phyloP scores from a whole-genome alignment of 2,329 filamentous ascomycete species.

The Fusarium citri region DNA sequence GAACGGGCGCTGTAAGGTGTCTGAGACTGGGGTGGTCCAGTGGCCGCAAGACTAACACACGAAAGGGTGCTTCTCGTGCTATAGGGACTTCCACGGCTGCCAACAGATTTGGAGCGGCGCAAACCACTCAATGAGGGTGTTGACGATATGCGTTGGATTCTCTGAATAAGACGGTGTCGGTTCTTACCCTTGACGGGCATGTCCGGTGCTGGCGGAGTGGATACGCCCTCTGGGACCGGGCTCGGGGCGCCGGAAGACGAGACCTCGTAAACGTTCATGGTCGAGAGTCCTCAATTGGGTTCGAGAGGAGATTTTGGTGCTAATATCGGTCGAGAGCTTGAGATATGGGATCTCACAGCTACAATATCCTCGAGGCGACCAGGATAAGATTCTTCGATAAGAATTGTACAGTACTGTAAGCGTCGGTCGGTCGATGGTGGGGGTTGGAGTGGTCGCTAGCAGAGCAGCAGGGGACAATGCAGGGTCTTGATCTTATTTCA shows the following conservation, averaged over 20 bases:
- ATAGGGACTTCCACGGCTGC: conserved; percentile 78
- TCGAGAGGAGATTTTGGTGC: background rate
- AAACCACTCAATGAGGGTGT: conserved; percentile 76
- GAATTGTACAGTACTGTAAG: conserved; percentile 12
- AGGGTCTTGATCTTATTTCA: conserved; percentile 40
- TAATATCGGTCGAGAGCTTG: background rate
- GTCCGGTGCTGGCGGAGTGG: conserved; percentile 46
- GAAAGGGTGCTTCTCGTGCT: conserved; percentile 64
- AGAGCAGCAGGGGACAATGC: conserved; percentile 18
- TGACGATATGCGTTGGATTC: conserved; percentile 84
- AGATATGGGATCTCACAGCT: background rate
- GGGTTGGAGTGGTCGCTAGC: conserved; percentile 31
- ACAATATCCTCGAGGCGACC: background rate
- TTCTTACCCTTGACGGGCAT: conserved; percentile 68
- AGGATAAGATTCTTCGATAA: background rate
- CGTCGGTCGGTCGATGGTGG: conserved; percentile 29
- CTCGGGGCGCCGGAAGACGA: conserved; percentile 44
- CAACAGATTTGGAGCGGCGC: conserved; percentile 73
- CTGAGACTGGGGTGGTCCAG: conserved; percentile 47
- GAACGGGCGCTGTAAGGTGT: conserved; percentile 46
- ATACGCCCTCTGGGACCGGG: conserved; percentile 40
- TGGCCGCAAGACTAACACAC: conserved; percentile 64
- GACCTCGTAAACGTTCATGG: conserved; percentile 45
- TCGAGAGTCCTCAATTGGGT: conserved; percentile 3
- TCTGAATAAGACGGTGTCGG: conserved; percentile 76